phyloP scores from a whole-genome alignment of 352 stramenopile species.

The Phytophthora litchii region DNA sequence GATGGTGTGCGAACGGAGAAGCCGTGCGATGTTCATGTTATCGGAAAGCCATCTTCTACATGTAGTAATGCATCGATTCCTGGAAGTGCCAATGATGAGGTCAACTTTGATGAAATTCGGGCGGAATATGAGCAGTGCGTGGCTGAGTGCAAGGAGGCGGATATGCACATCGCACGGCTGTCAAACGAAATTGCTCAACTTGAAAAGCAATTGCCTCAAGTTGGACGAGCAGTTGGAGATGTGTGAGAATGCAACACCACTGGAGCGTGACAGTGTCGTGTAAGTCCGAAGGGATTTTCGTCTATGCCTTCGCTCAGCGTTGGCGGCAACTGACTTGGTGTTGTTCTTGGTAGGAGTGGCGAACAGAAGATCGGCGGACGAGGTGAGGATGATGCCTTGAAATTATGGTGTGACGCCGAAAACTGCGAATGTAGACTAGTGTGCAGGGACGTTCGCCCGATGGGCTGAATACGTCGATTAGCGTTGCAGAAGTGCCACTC shows the following conservation, averaged over 20 bases:
- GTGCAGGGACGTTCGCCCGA: slow-evolving; percentile 21
- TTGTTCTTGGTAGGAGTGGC: slow-evolving; percentile 25
- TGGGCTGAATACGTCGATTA: slow-evolving; percentile 19
- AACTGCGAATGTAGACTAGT: slow-evolving; percentile 26
- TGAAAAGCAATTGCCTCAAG: slow-evolving; percentile 22
- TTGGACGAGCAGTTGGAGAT: slow-evolving; percentile 11
- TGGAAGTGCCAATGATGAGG: not conserved
- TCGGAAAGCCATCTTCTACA: slow-evolving; percentile 2
- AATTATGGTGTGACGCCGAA: slow-evolving; percentile 8
- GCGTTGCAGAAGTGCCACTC: slow-evolving; percentile 17
- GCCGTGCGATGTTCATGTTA: not conserved
- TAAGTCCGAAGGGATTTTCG: slow-evolving; percentile 14
- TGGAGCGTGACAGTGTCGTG: slow-evolving; percentile 8
- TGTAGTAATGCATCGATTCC: slow-evolving; percentile 1
- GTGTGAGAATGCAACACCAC: slow-evolving; percentile 9
- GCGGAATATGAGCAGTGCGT: slow-evolving; percentile 39
- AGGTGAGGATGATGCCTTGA: slow-evolving; percentile 15
- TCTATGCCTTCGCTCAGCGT: slow-evolving; percentile 5
- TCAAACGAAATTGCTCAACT: slow-evolving; percentile 40
- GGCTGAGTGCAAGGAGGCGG: slow-evolving; percentile 32
- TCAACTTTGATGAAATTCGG: slow-evolving; percentile 35
- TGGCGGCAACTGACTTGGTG: slow-evolving; percentile 21
- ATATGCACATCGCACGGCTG: slow-evolving; percentile 30
- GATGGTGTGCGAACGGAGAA: slow-evolving; percentile 1
- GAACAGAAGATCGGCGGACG: not conserved